phyloP scores from a whole-genome alignment of 2,329 filamentous ascomycete species.

The Aureobasidium sp. region DNA sequence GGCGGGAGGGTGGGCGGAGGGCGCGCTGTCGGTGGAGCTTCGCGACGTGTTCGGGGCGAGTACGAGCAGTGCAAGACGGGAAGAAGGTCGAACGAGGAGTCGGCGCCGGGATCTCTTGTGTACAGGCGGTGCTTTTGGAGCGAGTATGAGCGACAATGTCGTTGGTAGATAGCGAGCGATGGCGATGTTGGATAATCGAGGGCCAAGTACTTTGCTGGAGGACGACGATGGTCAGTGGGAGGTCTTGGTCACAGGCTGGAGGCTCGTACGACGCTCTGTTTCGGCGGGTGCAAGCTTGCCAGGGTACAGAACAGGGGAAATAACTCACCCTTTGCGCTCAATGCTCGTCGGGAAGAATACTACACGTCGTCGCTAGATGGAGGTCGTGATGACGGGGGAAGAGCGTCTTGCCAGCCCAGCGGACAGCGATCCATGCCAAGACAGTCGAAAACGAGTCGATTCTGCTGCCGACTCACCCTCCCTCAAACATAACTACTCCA shows the following conservation, averaged over 20 bases:
- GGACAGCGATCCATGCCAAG: not conserved
- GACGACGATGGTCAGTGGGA: constrained; percentile 1
- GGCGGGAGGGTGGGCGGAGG: not conserved
- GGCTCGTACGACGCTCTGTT: not conserved
- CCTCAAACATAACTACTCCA: not conserved
- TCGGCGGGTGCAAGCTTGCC: not conserved
- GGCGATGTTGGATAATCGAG: not conserved
- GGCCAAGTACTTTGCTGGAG: constrained; percentile 6
- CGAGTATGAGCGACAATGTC: not conserved
- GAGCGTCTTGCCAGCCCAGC: constrained; percentile 2
- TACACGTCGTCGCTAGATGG: not conserved
- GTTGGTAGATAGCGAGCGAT: constrained; percentile 6
- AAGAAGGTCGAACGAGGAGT: not conserved
- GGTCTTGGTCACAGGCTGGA: not conserved
- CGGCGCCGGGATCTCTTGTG: not conserved
- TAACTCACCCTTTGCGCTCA: constrained; percentile 5
- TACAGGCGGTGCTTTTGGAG: not conserved
- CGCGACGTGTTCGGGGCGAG: constrained; percentile 4
- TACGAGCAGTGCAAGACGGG: not conserved
- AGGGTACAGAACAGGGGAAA: not conserved
- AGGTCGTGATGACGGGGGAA: constrained; percentile 8
- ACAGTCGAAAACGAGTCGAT: not conserved
- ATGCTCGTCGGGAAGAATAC: constrained; percentile 13
- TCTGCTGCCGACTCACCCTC: not conserved
- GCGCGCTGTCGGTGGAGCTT: not conserved